phyloP scores from a whole-genome alignment of 1,284 basidiomycete genomes.

The Pseudozyma thailandica region DNA sequence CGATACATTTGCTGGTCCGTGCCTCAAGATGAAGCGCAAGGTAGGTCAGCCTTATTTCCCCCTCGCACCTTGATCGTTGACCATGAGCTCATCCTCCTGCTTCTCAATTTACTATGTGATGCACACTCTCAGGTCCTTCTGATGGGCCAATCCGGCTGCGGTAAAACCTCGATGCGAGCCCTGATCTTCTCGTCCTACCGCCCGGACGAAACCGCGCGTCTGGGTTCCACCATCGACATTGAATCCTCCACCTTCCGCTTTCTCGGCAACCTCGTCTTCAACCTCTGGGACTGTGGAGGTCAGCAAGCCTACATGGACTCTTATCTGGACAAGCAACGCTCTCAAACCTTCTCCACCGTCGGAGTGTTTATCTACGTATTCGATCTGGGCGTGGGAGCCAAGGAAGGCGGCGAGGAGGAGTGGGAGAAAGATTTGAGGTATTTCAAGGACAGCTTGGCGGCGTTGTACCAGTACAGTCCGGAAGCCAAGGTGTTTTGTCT shows the following conservation, averaged over 20 bases:
- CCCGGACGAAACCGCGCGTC: constrained; percentile 86
- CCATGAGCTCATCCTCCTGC: background rate
- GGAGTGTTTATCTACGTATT: constrained; percentile 98
- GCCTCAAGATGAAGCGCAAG: constrained; percentile 49
- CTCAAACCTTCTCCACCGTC: constrained; percentile 93
- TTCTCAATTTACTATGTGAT: background rate
- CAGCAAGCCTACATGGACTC: constrained; percentile 98
- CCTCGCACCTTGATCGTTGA: background rate
- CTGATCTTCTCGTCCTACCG: constrained; percentile 98
- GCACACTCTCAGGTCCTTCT: constrained; percentile 62
- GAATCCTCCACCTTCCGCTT: constrained; percentile 98
- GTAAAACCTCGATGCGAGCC: constrained; percentile 94
- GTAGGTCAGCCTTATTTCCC: background rate
- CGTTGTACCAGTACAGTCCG: constrained; percentile 59
- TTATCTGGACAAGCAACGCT: constrained; percentile 87
- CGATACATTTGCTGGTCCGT: too few relatives aligned
- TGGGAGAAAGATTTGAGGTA: constrained; percentile 70
- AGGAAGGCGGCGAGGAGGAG: constrained; percentile 69
- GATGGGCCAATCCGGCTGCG: constrained; percentile 70
- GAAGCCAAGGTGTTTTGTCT: constrained; percentile 88
- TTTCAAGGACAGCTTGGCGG: constrained; percentile 62
- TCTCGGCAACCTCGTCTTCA: constrained; percentile 89
- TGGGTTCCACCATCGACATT: constrained; percentile 96
- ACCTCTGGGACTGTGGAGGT: constrained; percentile 98
- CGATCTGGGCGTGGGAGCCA: constrained; percentile 74